Conservation (phyloP, 2,329 filamentous ascomycete species). For the Fusarium neocosmosporiellum region DNA sequence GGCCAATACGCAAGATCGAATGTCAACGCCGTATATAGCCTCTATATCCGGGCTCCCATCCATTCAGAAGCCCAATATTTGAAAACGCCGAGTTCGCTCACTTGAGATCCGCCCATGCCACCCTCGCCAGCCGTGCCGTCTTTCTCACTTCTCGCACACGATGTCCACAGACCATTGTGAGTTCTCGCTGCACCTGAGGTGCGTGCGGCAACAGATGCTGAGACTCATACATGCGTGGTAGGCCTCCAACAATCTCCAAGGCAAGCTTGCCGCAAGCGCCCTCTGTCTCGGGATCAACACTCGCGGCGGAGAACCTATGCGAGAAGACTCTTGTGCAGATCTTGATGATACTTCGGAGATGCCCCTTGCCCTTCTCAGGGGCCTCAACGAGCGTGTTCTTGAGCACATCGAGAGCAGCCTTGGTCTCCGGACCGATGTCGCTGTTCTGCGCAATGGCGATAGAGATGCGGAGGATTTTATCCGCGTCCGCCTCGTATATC, state of each 20-base stretch:
- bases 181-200: constrained; percentile 57
- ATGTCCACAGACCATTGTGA: constrained; percentile 65
- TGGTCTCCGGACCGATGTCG: constrained; percentile 56
- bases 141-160: constrained; percentile 63
- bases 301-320: constrained; percentile 41
- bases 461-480: constrained; percentile 59
- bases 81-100: constrained; percentile 28
- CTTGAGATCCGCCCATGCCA: constrained; percentile 59
- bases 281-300: constrained; percentile 35
- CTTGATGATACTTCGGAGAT: constrained; percentile 61
- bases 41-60: constrained; percentile 15
- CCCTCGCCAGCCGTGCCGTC: constrained; percentile 60
- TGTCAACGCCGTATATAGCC: constrained; percentile 4
- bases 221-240: constrained; percentile 62
- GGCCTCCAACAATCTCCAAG: constrained; percentile 58
- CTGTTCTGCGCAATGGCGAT: constrained; percentile 59
- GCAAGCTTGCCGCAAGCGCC: constrained; percentile 58
- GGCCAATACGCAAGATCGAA: neutral
- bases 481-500: constrained; percentile 64
- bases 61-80: constrained; percentile 1
- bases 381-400: constrained; percentile 60
- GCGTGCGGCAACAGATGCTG: constrained; percentile 58
- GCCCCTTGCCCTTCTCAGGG: constrained; percentile 57
- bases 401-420: constrained; percentile 61
- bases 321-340: constrained; percentile 56